Conservation (phyloP, 352 stramenopile species). For the Phytophthora ramorum region DNA sequence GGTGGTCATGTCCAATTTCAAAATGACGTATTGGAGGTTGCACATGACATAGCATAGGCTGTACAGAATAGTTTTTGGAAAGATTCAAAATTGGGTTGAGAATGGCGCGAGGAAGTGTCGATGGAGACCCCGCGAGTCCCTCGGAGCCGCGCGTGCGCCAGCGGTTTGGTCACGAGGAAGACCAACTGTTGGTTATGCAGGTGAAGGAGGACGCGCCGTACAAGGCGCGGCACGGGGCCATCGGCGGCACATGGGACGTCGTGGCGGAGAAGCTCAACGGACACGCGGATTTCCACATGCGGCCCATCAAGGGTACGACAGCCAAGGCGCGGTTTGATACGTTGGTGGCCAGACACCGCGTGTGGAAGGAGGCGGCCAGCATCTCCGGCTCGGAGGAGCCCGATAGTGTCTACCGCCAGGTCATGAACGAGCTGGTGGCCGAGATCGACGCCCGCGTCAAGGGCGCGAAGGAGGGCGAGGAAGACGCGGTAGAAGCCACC, state of each 20-base stretch:
- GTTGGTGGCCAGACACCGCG: constrained; percentile 22
- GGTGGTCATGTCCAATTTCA: background rate
- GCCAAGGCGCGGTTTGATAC: constrained; percentile 36
- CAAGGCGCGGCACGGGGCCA: constrained; percentile 26
- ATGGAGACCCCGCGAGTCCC: background rate
- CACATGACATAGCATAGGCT: too few relatives aligned
- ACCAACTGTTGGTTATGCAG: constrained; percentile 22
- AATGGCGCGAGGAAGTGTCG: background rate
- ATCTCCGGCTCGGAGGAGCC: background rate
- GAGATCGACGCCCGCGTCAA: constrained; percentile 19
- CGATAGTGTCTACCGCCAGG: constrained; percentile 9
- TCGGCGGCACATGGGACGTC: constrained; percentile 25
- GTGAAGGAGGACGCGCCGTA: constrained; percentile 28
- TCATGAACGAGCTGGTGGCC: constrained; percentile 28
- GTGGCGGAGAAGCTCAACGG: constrained; percentile 27
- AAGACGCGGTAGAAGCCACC: background rate
- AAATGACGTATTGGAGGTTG: background rate
- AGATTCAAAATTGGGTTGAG: background rate
- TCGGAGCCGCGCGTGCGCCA: constrained; percentile 10
- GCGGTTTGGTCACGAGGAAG: constrained; percentile 30
- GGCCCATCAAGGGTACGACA: constrained; percentile 34
- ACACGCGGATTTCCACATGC: constrained; percentile 34
- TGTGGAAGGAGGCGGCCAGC: constrained; percentile 14
- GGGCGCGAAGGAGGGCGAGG: constrained; percentile 1
- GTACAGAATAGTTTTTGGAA: background rate